Evolutionary conservation across 1,139 yeast genomes (phyloP), one percentile per base, ranked within the genome.

Genomic region (Saccharomycopsis crataegensis): DNA sequence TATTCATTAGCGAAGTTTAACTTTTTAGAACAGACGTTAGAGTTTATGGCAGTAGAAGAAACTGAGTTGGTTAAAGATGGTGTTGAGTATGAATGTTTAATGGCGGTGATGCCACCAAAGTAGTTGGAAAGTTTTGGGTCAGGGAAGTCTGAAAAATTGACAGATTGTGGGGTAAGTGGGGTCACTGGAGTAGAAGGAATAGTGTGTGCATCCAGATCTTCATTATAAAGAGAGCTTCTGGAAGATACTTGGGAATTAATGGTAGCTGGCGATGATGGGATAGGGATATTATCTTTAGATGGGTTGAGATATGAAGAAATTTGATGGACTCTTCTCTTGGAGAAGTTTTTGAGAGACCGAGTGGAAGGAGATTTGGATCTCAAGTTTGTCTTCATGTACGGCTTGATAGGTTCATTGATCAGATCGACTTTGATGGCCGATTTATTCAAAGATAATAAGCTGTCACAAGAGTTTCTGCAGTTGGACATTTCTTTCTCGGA

Each of bases 361-460:
- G 52, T 22, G 7, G 56, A 49, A 7, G 56, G 53, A 9, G 56
- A 50, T 43, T 53, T 53, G 4, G 42, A 3, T 40, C 46, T 53
- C 31, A 43, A 22, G 14, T 28, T 36, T 46, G 42, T 50, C 33
- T 28, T 16, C 11, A 6, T 38, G 31, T 50, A 22, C 2, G 28
- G 28, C 28, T 22, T 22, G 28, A 22, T n/a, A 28, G 12, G 17
- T 14, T 12, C 8, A 32, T 17, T n/a, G 52, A 31, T 2, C 43
- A 42, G 16, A 3, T 34, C 40, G 28, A 7, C 31, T 7, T 32
- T 46, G 46, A 56, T 56, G 4, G 58, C 58, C 6, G 57, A 50
- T 41, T 56, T 56, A 41, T 56, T 56, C 48, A 56, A 52, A 2
- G 56, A 51, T 16, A 56, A 38, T 28, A 56, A 49, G 43, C 53